These are phyloP conservation scores for Taiwanofungus camphoratus DNA, from an alignment of 1,284 basidiomycete genomes.

Conservation along the genomic window DNA sequence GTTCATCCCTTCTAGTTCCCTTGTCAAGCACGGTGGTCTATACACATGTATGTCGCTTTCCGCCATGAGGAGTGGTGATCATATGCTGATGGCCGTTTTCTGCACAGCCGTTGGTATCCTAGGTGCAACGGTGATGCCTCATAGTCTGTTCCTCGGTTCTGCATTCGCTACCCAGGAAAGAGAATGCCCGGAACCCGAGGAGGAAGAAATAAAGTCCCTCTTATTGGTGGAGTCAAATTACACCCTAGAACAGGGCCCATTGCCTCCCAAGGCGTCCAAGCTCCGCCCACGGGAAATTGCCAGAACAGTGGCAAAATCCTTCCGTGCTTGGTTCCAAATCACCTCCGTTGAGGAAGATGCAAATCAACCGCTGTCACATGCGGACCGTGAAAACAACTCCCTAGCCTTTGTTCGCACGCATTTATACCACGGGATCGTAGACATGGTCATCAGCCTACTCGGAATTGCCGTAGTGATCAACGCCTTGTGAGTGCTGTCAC, in stretches of 20 bases:
- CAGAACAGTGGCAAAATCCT: neutral
- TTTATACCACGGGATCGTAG: constrained; percentile 70
- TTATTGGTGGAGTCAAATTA: neutral
- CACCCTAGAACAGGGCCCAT: neutral
- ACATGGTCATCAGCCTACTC: constrained; percentile 61
- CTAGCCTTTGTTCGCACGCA: constrained; percentile 70
- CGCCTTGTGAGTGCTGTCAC: constrained; percentile 50
- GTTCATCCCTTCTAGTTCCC: constrained; percentile 70
- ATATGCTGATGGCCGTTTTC: too few species aligned
- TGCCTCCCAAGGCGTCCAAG: neutral
- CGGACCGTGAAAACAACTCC: constrained; percentile 54
- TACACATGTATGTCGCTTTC: constrained; percentile 60
- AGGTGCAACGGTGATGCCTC: constrained; percentile 88
- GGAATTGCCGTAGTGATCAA: constrained; percentile 88
- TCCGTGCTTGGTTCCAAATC: constrained; percentile 6
- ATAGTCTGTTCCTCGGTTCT: constrained; percentile 86
- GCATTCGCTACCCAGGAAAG: constrained; percentile 81
- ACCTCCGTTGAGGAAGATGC: constrained; percentile 13
- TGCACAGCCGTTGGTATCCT: constrained; percentile 73
- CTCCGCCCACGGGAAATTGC: neutral
- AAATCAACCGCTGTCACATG: constrained; percentile 21
- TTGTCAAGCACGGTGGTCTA: constrained; percentile 60
- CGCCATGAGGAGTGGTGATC: neutral
- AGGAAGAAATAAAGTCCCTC: neutral
- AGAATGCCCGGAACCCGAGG: constrained; percentile 24